phyloP scores from a whole-genome alignment of 1,139 yeast genomes.

The Magnusiomyces suaveolens region DNA sequence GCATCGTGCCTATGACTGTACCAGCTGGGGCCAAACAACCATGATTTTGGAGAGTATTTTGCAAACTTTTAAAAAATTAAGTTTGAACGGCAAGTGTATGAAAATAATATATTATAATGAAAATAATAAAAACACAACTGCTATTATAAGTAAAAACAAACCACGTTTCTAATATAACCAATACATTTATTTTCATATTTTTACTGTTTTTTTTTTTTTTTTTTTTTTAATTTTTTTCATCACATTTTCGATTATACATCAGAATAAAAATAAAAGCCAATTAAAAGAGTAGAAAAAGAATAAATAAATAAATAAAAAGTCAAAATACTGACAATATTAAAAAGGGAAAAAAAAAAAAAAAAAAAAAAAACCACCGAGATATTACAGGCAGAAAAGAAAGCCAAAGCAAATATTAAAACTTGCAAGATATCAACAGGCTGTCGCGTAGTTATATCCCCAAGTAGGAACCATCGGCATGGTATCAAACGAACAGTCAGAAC shows the following conservation, averaged over 20 bases:
- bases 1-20: background rate
- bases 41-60: no score
- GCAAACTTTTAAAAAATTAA: no score
- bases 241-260: background rate
- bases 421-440: constrained; percentile 13
- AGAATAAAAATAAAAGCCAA: no score
- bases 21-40: background rate
- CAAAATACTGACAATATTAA: background rate
- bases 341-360: background rate
- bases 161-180: background rate
- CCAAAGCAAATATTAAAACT: background rate
- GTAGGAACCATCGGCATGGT: constrained; percentile 11
- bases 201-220: background rate
- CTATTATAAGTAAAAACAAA: background rate
- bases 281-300: no score
- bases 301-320: background rate
- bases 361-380: no score
- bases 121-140: background rate
- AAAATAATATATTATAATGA: no score
- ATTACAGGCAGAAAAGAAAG: background rate
- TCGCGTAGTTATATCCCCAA: constrained; percentile 13
- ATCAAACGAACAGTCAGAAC: constrained; percentile 13
- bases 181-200: background rate
- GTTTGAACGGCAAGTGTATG: no score
- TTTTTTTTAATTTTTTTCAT: no score